A percentile compares a stretch with the other conserved stretches of the same genome.
These are phyloP conservation scores for Fusarium sp. DNA, from an alignment of 2,329 filamentous ascomycete genomes.

Conservation along the genomic window DNA sequence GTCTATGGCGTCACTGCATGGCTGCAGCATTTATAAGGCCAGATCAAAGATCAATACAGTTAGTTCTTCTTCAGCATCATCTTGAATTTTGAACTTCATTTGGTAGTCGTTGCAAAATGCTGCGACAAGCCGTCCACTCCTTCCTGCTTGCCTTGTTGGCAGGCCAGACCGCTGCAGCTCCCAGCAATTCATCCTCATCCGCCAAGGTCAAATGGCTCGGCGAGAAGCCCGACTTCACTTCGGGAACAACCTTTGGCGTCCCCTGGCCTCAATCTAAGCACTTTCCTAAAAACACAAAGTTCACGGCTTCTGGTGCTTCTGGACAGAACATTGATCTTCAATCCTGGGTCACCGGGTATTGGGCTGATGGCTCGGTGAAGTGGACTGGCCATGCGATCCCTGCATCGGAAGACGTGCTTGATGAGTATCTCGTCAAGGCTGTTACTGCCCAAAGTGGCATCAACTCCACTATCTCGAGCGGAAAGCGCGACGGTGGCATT, in stretches of 20 bases:
- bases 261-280: conserved; percentile 58
- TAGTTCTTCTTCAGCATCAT: not conserved
- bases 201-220: conserved; percentile 56
- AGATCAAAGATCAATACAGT: conserved; percentile 14
- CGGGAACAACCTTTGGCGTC: conserved; percentile 58
- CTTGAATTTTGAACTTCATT: not conserved
- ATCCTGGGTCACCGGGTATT: conserved; percentile 69
- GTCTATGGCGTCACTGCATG: conserved; percentile 36
- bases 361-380: conserved; percentile 70
- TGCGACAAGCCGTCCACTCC: conserved; percentile 40
- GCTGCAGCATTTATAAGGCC: conserved; percentile 3
- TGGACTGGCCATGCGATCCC: conserved; percentile 70
- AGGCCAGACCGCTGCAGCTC: conserved; percentile 24
- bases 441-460: conserved; percentile 9
- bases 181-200: conserved; percentile 38
- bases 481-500: conserved; percentile 2
- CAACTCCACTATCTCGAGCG: conserved; percentile 22
- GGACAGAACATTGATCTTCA: conserved; percentile 49
- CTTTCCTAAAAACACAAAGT: conserved; percentile 51
- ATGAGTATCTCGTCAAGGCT: conserved; percentile 55
- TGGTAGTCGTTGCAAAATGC: conserved; percentile 34
- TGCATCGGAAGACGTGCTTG: conserved; percentile 53
- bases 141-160: conserved; percentile 29
- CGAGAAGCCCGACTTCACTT: conserved; percentile 49
- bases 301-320: conserved; percentile 48